Conservation (phyloP, 441 rosid species). For the Gossypium schwendimanii region DNA sequence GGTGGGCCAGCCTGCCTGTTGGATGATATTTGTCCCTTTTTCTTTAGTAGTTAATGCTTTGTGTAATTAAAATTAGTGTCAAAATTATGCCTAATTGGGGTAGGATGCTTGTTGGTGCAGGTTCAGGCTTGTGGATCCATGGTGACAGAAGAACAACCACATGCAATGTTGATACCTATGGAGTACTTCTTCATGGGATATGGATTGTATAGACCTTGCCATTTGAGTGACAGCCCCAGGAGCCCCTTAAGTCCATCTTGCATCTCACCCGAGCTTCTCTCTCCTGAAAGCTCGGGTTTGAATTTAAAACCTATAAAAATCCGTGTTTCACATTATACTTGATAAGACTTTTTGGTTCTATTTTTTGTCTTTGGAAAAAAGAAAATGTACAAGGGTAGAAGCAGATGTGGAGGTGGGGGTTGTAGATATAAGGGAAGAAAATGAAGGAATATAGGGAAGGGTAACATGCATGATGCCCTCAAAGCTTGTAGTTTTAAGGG, state of each 20-base stretch:
- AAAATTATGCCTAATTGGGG: background rate
- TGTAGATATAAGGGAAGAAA: conserved; percentile 30
- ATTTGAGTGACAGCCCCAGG: conserved; percentile 48
- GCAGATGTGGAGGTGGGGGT: conserved; percentile 14
- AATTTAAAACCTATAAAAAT: conserved; percentile 75
- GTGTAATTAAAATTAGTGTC: background rate
- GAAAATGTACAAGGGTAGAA: conserved; percentile 16
- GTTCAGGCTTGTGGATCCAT: conserved; percentile 77
- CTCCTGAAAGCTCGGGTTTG: conserved; percentile 75
- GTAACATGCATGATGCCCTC: conserved; percentile 1
- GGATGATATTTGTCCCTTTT: background rate
- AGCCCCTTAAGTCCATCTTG: conserved; percentile 70
- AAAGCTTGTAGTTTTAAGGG: background rate
- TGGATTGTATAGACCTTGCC: conserved; percentile 49
- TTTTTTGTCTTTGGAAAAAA: conserved; percentile 4
- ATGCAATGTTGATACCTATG: conserved; percentile 73
- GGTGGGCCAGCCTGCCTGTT: background rate
- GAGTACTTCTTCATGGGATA: conserved; percentile 72
- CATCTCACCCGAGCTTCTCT: conserved; percentile 71
- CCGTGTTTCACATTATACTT: conserved; percentile 33
- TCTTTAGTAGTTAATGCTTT: background rate
- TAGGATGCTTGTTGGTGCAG: conserved; percentile 21
- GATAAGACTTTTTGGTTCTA: background rate
- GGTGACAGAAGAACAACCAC: conserved; percentile 84
- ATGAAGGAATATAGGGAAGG: conserved; percentile 6